Evolutionary conservation across 768 basidiomycete species (phyloP).

Genomic region (Trametes maxima): DNA sequence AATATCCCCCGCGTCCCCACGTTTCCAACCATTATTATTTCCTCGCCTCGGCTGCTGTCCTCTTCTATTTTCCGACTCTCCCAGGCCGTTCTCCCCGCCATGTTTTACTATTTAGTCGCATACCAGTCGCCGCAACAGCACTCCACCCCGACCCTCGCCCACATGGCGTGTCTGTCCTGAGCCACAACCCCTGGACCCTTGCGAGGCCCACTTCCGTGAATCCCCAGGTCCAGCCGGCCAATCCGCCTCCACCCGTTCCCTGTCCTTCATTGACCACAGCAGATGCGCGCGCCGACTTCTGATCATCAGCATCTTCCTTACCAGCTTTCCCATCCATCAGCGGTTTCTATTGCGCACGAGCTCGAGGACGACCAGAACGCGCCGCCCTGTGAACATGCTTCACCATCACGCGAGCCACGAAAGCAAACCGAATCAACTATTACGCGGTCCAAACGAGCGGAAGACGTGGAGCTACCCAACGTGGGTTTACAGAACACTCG

Average conservation of each 20-base stretch:
- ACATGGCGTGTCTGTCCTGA: too few relatives aligned
- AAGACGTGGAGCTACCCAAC: conserved; percentile 14
- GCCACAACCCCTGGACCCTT: too few relatives aligned
- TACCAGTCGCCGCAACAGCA: too few relatives aligned
- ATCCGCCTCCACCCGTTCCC: neutral
- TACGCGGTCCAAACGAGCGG: conserved; percentile 23
- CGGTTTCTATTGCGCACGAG: conserved; percentile 13
- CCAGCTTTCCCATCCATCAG: conserved; percentile 14
- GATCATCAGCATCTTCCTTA: conserved; percentile 18
- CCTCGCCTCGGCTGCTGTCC: too few relatives aligned
- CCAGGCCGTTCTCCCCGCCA: too few relatives aligned
- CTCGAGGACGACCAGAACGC: neutral
- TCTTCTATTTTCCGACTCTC: too few relatives aligned
- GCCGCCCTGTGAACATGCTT: neutral
- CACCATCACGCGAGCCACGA: conserved; percentile 2
- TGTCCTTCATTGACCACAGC: neutral
- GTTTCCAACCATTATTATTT: too few relatives aligned
- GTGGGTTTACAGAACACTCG: conserved; percentile 17
- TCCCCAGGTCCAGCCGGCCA: too few relatives aligned
- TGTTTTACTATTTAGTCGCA: too few relatives aligned
- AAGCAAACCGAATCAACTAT: conserved; percentile 17
- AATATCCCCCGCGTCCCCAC: neutral
- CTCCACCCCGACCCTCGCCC: too few relatives aligned
- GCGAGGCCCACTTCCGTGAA: neutral
- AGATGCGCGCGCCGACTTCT: conserved; percentile 10